Evolutionary conservation across 1,284 basidiomycete species (phyloP).

Genomic region (Fistulinella cinereoalba): DNA sequence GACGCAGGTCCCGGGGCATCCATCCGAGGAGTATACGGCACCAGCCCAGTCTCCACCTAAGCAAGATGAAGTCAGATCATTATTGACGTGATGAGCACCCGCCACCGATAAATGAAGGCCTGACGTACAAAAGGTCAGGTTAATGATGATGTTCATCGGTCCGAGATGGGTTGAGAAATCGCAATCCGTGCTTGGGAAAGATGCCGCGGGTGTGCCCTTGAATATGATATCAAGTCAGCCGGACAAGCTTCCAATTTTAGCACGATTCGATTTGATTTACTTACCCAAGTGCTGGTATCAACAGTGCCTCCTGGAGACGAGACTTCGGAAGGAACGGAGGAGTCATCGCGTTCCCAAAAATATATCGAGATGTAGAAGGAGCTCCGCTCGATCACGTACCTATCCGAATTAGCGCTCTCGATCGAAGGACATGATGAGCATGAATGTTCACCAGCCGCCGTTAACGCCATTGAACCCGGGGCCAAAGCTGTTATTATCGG

Average conservation of each 20-base stretch:
- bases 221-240: too few species aligned
- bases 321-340: constrained; percentile 17
- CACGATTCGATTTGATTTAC: constrained; percentile 1
- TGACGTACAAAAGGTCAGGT: constrained; percentile 30
- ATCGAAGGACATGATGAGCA: background rate
- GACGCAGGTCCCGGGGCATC: constrained; percentile 34
- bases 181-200: constrained; percentile 20
- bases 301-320: constrained; percentile 5
- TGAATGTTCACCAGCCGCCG: constrained; percentile 40
- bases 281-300: constrained; percentile 19
- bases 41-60: constrained; percentile 46
- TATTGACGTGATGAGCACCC: background rate
- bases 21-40: constrained; percentile 24
- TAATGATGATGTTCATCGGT: constrained; percentile 22
- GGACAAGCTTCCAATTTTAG: too few species aligned
- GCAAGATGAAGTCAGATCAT: background rate
- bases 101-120: background rate
- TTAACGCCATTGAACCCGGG: constrained; percentile 55
- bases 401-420: constrained; percentile 1
- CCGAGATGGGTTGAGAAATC: constrained; percentile 21
- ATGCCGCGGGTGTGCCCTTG: constrained; percentile 21
- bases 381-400: constrained; percentile 23
- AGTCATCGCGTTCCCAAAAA: constrained; percentile 20
- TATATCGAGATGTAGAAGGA: constrained; percentile 14
- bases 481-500: constrained; percentile 49